These are phyloP conservation scores for Gossypium australe DNA, from an alignment of 345 rosid genomes.

Conservation along the genomic window DNA sequence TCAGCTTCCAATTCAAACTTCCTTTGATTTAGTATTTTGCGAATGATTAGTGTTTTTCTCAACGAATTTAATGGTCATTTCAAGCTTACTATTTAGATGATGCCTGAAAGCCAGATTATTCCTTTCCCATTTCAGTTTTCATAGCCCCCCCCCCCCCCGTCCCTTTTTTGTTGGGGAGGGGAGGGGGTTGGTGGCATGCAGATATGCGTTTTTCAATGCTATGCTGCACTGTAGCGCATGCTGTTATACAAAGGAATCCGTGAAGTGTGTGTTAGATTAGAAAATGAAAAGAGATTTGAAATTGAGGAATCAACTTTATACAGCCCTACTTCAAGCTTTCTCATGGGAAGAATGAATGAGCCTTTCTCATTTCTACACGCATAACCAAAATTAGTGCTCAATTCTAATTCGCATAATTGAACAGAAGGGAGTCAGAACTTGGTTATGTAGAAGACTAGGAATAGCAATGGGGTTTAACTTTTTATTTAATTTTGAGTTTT, in stretches of 20 bases:
- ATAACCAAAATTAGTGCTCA: too few species aligned
- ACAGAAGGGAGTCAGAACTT: too few species aligned
- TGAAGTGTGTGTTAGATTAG: background rate
- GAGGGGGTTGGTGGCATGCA: too few species aligned
- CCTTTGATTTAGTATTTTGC: background rate
- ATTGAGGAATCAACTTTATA: background rate
- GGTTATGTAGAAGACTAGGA: too few species aligned
- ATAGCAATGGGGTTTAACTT: too few species aligned
- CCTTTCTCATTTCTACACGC: too few species aligned
- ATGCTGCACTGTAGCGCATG: background rate
- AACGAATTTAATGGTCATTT: background rate
- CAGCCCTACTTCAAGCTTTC: background rate
- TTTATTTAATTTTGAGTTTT: too few species aligned
- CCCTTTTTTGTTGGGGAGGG: background rate
- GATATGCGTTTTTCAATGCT: background rate
- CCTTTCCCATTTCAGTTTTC: background rate
- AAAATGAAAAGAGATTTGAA: background rate
- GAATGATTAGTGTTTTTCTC: background rate
- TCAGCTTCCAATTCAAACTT: conserved; percentile 11
- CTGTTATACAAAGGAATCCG: background rate
- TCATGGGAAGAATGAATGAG: background rate
- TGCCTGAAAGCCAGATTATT: background rate
- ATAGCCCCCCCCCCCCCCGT: too few species aligned
- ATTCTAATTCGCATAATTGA: too few species aligned
- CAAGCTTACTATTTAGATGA: too few species aligned